Evolutionary conservation across 2,329 filamentous ascomycete genomes (phyloP), one percentile per base, ranked within the genome.

Genomic region (Colletotrichum incanum): DNA sequence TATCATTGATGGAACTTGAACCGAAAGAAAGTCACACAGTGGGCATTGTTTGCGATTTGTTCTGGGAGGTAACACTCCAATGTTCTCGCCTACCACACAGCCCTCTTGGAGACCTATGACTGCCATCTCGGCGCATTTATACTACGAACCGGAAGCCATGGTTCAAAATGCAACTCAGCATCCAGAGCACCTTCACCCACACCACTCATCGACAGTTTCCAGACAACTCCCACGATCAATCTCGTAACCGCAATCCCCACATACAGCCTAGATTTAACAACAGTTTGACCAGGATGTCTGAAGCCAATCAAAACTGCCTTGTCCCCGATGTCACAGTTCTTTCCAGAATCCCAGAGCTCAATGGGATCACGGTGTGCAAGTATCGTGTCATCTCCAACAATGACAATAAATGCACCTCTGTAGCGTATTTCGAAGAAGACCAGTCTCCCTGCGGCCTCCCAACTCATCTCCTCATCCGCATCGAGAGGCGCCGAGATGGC

Each of bases 381-480:
- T 16, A 45, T 11, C 16, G 49, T 14, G 31, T 72, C 7, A 56
- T 69, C 1, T n/a, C 41, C 14, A 70, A 47, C 47, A 54, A 37
- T 20, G 2, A 11, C 14, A 34, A 26, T 16, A 47, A 8, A 1
- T 72, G 59, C 31, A 55, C 66, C 2, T 60, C 60, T 6, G 31
- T 72, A 23, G 18, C 59, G 1, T 6, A 55, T 18, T 49, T 69
- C 16, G 31, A 65, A 16, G 59, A 45, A 23, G 43, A 41, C 8
- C 50, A 69, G 49, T 41, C 65, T 16, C 70, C 70, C 8, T 3
- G 16, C 0, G 60, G 59, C 1, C 34, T 60, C 5, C 70, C 70
- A 0, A 34, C n/a, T 1, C 45, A 61, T 5, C 23, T 72, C 14
- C 34, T 41, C 8, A 54, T 45, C 20, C 70, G 59, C 2, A 47